Conservation (phyloP, 2,329 filamentous ascomycete genomes). For the Aspergillus clavatus region DNA sequence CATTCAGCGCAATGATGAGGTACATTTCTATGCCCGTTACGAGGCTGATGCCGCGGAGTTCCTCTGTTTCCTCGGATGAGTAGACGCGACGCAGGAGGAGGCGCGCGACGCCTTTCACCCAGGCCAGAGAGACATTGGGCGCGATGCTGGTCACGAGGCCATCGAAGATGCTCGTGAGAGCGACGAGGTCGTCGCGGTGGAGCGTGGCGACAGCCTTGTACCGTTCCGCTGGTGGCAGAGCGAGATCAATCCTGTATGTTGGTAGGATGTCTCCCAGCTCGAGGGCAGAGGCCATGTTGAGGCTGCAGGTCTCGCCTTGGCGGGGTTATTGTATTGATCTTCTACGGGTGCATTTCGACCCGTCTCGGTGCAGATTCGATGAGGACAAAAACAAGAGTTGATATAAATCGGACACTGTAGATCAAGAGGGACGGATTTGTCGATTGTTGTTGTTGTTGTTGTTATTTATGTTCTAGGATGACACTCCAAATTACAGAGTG, state of each 20-base stretch:
- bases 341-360: too few relatives aligned
- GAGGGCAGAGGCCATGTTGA: not conserved
- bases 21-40: conserved; percentile 52
- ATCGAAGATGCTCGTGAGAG: conserved; percentile 8
- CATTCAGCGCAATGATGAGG: conserved; percentile 59
- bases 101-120: conserved; percentile 38
- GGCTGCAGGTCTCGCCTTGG: too few relatives aligned
- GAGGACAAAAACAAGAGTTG: too few relatives aligned
- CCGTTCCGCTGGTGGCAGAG: conserved; percentile 48
- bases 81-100: conserved; percentile 50
- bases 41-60: conserved; percentile 55
- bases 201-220: conserved; percentile 48
- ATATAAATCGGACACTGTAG: too few relatives aligned
- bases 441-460: too few relatives aligned
- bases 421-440: too few relatives aligned
- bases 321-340: too few relatives aligned
- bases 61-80: conserved; percentile 54
- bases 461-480: too few relatives aligned
- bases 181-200: conserved; percentile 44
- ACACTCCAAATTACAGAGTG: too few relatives aligned
- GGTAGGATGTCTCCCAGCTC: conserved; percentile 24
- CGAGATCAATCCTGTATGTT: conserved; percentile 50
- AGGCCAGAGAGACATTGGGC: conserved; percentile 20
- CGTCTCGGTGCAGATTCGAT: too few relatives aligned
- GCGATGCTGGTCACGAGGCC: conserved; percentile 13